phyloP scores from a whole-genome alignment of 805 yeast species.

The Hanseniaspora hatyaiensis region DNA sequence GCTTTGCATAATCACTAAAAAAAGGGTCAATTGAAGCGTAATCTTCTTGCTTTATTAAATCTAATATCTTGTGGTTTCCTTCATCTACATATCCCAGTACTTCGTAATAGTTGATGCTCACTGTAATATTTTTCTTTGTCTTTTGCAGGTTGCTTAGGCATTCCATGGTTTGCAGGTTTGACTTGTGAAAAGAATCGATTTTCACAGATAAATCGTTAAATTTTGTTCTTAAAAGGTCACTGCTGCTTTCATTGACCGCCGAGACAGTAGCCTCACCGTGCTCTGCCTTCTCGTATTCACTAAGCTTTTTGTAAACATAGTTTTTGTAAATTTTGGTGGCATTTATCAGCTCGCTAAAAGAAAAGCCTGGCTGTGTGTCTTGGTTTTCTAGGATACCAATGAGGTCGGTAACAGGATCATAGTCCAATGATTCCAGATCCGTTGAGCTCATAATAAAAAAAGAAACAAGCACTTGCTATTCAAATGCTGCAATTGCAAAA shows the following conservation, averaged over 20 bases:
- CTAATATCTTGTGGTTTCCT: slow-evolving; percentile 23
- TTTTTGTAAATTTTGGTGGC: slow-evolving; percentile 7
- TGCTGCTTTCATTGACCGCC: too few species aligned
- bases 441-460: background rate
- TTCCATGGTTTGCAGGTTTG: background rate
- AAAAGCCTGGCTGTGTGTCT: slow-evolving; percentile 34
- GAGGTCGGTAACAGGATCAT: slow-evolving; percentile 46
- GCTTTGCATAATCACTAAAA: background rate
- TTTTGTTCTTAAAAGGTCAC: background rate
- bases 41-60: slow-evolving; percentile 14
- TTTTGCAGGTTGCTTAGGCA: slow-evolving; percentile 69
- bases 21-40: background rate
- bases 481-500: background rate
- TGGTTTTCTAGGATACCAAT: slow-evolving; percentile 41
- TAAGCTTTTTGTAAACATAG: background rate
- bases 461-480: background rate
- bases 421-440: slow-evolving; percentile 31
- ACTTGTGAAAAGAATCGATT: slow-evolving; percentile 3
- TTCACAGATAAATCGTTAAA: background rate
- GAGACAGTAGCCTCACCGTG: too few species aligned
- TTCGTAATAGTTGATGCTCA: slow-evolving; percentile 75
- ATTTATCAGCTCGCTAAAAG: slow-evolving; percentile 37
- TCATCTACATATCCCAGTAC: slow-evolving; percentile 75
- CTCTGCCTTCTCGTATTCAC: too few species aligned
- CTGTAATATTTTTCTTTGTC: slow-evolving; percentile 71